Evolutionary conservation across 352 stramenopile species (phyloP), one percentile per base, ranked within the genome.

Genomic region (Saprolegnia diclina): DNA sequence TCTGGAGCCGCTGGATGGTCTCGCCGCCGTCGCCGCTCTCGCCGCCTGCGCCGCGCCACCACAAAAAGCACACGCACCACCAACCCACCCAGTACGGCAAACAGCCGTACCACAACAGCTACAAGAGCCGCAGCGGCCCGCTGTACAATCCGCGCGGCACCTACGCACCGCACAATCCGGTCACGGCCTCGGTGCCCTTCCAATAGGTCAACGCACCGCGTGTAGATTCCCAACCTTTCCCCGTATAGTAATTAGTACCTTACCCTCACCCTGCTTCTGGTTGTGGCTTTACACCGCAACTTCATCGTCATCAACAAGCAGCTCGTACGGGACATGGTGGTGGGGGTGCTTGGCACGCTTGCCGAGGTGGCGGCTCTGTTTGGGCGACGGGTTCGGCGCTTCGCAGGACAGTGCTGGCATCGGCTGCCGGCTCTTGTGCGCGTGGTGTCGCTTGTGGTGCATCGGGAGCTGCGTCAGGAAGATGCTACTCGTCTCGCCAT

Each of bases 1-100:
- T 69, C n/a, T 69, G 63, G 63, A 69, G 53, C 63, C 52, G 14
- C 24, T 69, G 63, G 63, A 69, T 69, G 63, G 24, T 29, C 35
- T 32, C 37, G 32, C 44, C 63, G 48, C 21, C 53, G 5, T 42
- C 61, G 26, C 44, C 38, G 40, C 16, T 32, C 14, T 32, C 19
- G 40, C 63, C n/a, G 14, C 32, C 44, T 19, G 5, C 11, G 4
- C 63, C 61, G 11, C 37, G 21, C 35, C n/a, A 61, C 22, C 37
- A 42, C 48, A n/a, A 69, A 21, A 13, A 69, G 14, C 61, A 61
- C 44, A 44, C 32, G 42, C 19, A 52, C 52, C 37, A 52, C 56
- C 38, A 45, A 45, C 38, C 13, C 29, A 16, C 19, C 46, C 26
- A 22, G n/a, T 6, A 10, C 46, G 19, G 24, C 5, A 64, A 37